A percentile compares a stretch with the other conserved stretches of the same genome.
Evolutionary conservation across 2,329 filamentous ascomycete species (phyloP).

Genomic region (Thelonectria discophora): DNA sequence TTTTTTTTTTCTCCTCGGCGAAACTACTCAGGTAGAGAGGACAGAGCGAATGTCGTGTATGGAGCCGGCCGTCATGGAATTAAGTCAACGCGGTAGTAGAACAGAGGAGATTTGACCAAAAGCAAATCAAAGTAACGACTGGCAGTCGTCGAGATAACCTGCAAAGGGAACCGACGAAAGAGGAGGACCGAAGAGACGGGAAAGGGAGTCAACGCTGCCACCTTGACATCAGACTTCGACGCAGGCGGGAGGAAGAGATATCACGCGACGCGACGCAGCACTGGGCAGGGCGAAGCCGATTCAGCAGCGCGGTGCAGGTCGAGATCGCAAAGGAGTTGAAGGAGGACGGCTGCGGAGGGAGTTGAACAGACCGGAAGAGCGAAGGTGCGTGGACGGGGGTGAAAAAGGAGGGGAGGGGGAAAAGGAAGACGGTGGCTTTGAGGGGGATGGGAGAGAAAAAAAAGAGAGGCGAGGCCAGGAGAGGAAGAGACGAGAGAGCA

Average conservation of each 20-base stretch:
- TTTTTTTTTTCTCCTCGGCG: no score
- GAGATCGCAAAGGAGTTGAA: conserved; percentile 31
- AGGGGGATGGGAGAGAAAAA: conserved; percentile 40
- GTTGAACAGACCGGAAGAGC: conserved; percentile 40
- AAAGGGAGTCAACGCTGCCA: conserved; percentile 31
- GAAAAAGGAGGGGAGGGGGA: conserved; percentile 33
- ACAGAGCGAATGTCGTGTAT: conserved; percentile 38
- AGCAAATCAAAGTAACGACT: conserved; percentile 43
- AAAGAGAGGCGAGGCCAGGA: conserved; percentile 36
- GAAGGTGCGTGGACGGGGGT: conserved; percentile 42
- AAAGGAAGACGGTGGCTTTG: conserved; percentile 37
- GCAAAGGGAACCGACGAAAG: conserved; percentile 41
- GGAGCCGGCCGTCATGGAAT: conserved; percentile 41
- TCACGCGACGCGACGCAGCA: conserved; percentile 34
- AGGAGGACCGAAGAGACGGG: conserved; percentile 34
- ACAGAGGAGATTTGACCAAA: conserved; percentile 29
- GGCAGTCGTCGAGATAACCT: conserved; percentile 43
- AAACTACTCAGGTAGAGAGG: conserved; percentile 32
- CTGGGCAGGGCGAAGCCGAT: conserved; percentile 33
- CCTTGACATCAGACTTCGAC: conserved; percentile 37
- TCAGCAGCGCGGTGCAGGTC: conserved; percentile 35
- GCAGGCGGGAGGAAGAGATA: conserved; percentile 26
- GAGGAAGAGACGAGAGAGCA: conserved; percentile 39
- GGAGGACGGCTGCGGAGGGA: conserved; percentile 36
- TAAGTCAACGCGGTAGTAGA: conserved; percentile 33